Conservation (phyloP, 2,329 filamentous ascomycete genomes). For the Orbilia blumenaviensis region DNA sequence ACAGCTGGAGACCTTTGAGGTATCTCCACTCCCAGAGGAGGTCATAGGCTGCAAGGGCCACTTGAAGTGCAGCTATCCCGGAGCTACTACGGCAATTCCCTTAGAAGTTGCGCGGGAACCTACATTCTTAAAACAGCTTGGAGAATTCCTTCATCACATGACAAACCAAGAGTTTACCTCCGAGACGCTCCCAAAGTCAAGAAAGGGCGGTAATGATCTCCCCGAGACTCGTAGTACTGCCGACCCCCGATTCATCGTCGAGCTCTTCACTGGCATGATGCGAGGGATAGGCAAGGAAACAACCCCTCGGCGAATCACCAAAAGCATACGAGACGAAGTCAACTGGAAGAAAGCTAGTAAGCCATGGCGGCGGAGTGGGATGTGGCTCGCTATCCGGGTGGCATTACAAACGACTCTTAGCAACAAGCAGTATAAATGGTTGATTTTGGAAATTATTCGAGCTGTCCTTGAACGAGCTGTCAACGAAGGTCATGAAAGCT, state of each 20-base stretch:
- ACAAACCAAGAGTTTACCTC: neutral
- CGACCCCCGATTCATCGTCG: constrained; percentile 66
- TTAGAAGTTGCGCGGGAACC: neutral
- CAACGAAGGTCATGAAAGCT: constrained; percentile 55
- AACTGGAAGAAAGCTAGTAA: constrained; percentile 59
- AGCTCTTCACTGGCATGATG: constrained; percentile 65
- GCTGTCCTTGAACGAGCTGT: constrained; percentile 59
- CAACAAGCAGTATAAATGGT: constrained; percentile 13
- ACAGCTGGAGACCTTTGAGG: constrained; percentile 64
- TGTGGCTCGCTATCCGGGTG: constrained; percentile 69
- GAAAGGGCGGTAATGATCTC: constrained; percentile 40
- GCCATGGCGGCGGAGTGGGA: constrained; percentile 65
- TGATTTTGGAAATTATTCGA: constrained; percentile 60
- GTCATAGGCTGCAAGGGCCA: constrained; percentile 62
- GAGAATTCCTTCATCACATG: constrained; percentile 37
- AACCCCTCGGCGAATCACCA: constrained; percentile 61
- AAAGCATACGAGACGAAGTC: constrained; percentile 68
- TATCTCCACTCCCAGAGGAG: constrained; percentile 62
- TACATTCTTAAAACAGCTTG: constrained; percentile 1
- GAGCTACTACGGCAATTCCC: constrained; percentile 55
- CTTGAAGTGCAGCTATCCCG: constrained; percentile 64
- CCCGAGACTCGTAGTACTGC: constrained; percentile 65
- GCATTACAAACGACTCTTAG: constrained; percentile 61
- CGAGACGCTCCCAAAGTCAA: constrained; percentile 13
- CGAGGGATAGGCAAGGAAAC: constrained; percentile 60